Base-by-base conservation (phyloP, 495 filamentous ascomycete species). In the Neurospora sp. region DNA sequence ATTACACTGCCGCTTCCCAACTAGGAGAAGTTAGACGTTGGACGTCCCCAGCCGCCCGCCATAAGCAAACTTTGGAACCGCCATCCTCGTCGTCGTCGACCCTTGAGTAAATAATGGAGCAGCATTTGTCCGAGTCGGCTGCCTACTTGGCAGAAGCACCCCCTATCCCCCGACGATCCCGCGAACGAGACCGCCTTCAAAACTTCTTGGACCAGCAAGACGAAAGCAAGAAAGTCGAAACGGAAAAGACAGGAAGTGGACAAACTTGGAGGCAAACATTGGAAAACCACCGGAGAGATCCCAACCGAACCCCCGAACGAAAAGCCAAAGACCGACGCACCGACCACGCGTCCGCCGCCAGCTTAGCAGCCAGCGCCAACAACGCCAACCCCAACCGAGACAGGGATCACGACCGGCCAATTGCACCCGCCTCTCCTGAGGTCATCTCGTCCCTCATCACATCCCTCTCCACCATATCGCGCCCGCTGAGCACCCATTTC, bases 401-500 rank as follows among this genome's bases (percentile, higher is more conserved):
- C 78, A 44, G 78, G 80, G 71, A 77, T 20, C 70, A 72, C 72
- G 75, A 78, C 48, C 69, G 72, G 20, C 44, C 75, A n/a, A 78
- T 89, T 38, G 81, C 87, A 66, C 89, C 93, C 66, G 91, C 92
- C 2, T 96, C 94, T 16, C 93, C 96, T 37, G 94, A 97, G 81
- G 92, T 99, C 69, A 98, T 99, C 74, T 94, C 92, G 70, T 94
- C 92, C 46, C 86, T 99, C 70, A 97, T 99, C 81, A 94, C 94
- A 70, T 96, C 94, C 5, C 88, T 99, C 20, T 94, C 93, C 23
- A 89, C 91, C 79, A 96, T 98, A 75, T 94, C 93, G 0, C 86
- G 88, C 69, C 92, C 93, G 31, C 86, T 91, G 74, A 90, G 88
- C 77, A 86, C 88, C 48, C 90, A 92, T 81, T 94, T 94, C 78